phyloP scores from a whole-genome alignment of 768 basidiomycete genomes.

The Naematelia encephala region DNA sequence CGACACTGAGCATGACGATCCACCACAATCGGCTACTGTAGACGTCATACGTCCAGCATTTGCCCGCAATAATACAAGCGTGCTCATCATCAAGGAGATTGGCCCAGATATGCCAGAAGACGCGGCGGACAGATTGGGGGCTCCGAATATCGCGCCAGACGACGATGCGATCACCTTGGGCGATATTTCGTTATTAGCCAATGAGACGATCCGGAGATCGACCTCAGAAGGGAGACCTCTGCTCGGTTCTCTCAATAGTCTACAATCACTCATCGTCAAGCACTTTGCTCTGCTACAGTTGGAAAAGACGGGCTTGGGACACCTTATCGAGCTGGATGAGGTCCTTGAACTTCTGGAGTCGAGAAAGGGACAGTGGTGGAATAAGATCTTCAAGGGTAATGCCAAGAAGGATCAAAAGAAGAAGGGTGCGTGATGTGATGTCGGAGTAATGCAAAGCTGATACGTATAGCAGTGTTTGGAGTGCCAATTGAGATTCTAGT shows the following conservation, averaged over 20 bases:
- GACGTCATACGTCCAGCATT: slow-evolving; percentile 65
- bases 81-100: slow-evolving; percentile 79
- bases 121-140: slow-evolving; percentile 50
- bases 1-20: slow-evolving; percentile 14
- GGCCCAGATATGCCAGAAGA: slow-evolving; percentile 45
- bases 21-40: slow-evolving; percentile 26
- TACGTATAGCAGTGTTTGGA: slow-evolving; percentile 74
- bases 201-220: slow-evolving; percentile 70
- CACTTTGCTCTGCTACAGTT: slow-evolving; percentile 82
- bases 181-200: slow-evolving; percentile 88
- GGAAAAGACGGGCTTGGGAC: slow-evolving; percentile 69
- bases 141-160: slow-evolving; percentile 38
- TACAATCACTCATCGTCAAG: slow-evolving; percentile 87
- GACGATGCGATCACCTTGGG: slow-evolving; percentile 89
- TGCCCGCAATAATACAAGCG: slow-evolving; percentile 75
- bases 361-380: slow-evolving; percentile 94
- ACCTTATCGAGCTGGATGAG: slow-evolving; percentile 74
- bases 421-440: slow-evolving; percentile 60
- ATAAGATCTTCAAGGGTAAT: slow-evolving; percentile 81
- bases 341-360: slow-evolving; percentile 85
- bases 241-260: slow-evolving; percentile 74
- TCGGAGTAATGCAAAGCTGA: too few species aligned
- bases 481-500: slow-evolving; percentile 89
- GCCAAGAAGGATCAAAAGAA: slow-evolving; percentile 75
- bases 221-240: slow-evolving; percentile 64